phyloP scores from a whole-genome alignment of 2,329 filamentous ascomycete genomes.

The Leptographium wingfieldii region DNA sequence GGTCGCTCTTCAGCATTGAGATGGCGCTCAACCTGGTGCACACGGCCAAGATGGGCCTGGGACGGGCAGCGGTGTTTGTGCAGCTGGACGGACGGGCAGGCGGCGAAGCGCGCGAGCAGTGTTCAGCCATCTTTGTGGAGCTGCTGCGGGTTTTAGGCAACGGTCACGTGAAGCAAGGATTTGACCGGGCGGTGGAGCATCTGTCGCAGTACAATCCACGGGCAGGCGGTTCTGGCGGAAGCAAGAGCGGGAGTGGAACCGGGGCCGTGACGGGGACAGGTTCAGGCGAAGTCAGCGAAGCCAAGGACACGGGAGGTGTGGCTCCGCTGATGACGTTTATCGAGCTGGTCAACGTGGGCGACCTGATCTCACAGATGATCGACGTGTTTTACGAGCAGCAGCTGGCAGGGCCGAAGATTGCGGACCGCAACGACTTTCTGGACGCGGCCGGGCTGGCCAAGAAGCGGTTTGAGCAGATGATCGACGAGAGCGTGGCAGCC shows the following conservation, averaged over 20 bases:
- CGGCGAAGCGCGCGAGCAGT: slow-evolving; percentile 76
- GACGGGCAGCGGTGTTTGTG: slow-evolving; percentile 74
- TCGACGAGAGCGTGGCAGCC: slow-evolving; percentile 90
- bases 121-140: slow-evolving; percentile 74
- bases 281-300: neutral
- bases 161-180: slow-evolving; percentile 81
- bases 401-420: slow-evolving; percentile 66
- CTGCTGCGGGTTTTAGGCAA: slow-evolving; percentile 75
- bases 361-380: slow-evolving; percentile 96
- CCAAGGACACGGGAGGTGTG: slow-evolving; percentile 38
- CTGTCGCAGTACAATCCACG: slow-evolving; percentile 84
- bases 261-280: neutral
- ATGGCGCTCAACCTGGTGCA: slow-evolving; percentile 85
- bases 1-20: slow-evolving; percentile 90
- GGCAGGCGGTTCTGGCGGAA: neutral
- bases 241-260: too few species aligned
- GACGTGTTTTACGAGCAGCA: slow-evolving; percentile 98
- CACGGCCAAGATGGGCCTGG: slow-evolving; percentile 74
- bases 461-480: slow-evolving; percentile 97
- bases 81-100: slow-evolving; percentile 67
- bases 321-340: slow-evolving; percentile 91
- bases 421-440: slow-evolving; percentile 87
- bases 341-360: slow-evolving; percentile 94
- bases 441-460: slow-evolving; percentile 87
- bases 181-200: slow-evolving; percentile 84